phyloP scores from a whole-genome alignment of 345 rosid species.

The Dimocarpus longan region DNA sequence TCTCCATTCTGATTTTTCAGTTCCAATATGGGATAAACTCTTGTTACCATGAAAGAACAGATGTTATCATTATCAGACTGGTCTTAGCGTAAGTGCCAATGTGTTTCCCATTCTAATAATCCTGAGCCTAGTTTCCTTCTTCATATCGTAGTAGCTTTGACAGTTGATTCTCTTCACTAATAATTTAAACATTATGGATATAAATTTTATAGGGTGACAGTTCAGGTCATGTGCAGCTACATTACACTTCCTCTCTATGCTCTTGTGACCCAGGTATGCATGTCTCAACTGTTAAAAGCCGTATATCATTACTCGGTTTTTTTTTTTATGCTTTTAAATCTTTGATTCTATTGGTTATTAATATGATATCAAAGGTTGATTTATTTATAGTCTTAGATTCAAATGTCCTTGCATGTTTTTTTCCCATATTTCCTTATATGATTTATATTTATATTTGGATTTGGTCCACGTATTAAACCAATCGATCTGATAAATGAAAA shows the following conservation, averaged over 20 bases:
- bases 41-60: constrained; percentile 58
- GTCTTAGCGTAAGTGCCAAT: constrained; percentile 63
- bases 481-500: no score
- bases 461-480: no score
- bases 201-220: constrained; percentile 43
- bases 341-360: no score
- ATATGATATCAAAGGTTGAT: no score
- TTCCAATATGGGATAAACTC: constrained; percentile 50
- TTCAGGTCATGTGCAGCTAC: constrained; percentile 70
- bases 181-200: not conserved
- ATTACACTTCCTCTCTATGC: constrained; percentile 88
- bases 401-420: no score
- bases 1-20: constrained; percentile 31
- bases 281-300: not conserved
- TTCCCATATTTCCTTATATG: no score
- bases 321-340: no score
- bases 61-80: constrained; percentile 45
- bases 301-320: no score
- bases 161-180: not conserved
- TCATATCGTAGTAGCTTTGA: not conserved
- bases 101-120: not conserved
- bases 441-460: no score
- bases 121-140: not conserved
- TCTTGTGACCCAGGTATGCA: constrained; percentile 67
- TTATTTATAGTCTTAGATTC: no score